A percentile compares a stretch with the other conserved stretches of the same genome.
These are phyloP conservation scores for Escovopsis sp. DNA, from an alignment of 2,329 filamentous ascomycete species.

Conservation along the genomic window DNA sequence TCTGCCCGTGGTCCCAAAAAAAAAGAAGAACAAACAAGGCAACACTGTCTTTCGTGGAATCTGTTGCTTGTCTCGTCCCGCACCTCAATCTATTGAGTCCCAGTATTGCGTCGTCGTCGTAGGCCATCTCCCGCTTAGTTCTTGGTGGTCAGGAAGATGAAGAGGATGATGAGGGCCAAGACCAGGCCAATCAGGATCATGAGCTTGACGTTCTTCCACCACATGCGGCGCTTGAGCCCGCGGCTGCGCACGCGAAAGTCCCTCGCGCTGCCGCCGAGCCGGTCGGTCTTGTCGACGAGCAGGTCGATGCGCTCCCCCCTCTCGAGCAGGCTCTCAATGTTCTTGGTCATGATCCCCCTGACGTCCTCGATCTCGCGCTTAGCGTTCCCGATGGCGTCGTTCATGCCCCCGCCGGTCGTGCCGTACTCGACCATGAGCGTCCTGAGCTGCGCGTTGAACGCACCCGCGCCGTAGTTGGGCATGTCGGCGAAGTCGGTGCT, in stretches of 20 bases:
- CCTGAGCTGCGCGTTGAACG: constrained; percentile 70
- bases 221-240: constrained; percentile 84
- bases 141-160: constrained; percentile 39
- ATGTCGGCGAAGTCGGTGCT: constrained; percentile 59
- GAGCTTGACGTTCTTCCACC: constrained; percentile 98
- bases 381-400: constrained; percentile 71
- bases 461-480: constrained; percentile 78
- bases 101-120: too few relatives aligned
- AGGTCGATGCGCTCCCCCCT: constrained; percentile 85
- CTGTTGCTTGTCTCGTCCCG: too few relatives aligned
- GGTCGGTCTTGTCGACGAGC: constrained; percentile 90
- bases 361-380: constrained; percentile 87
- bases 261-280: constrained; percentile 70
- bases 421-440: constrained; percentile 72
- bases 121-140: constrained; percentile 13
- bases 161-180: constrained; percentile 40
- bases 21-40: too few relatives aligned
- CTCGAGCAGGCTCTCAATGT: constrained; percentile 81
- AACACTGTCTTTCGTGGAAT: too few relatives aligned
- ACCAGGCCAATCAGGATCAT: constrained; percentile 69
- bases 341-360: constrained; percentile 84
- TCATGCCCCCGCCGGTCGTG: constrained; percentile 55
- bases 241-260: constrained; percentile 83
- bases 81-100: too few relatives aligned
- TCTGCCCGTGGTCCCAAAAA: too few relatives aligned